These are phyloP conservation scores for Myriosclerotinia duriaeana DNA, from an alignment of 2,329 filamentous ascomycete species.

Conservation along the genomic window DNA sequence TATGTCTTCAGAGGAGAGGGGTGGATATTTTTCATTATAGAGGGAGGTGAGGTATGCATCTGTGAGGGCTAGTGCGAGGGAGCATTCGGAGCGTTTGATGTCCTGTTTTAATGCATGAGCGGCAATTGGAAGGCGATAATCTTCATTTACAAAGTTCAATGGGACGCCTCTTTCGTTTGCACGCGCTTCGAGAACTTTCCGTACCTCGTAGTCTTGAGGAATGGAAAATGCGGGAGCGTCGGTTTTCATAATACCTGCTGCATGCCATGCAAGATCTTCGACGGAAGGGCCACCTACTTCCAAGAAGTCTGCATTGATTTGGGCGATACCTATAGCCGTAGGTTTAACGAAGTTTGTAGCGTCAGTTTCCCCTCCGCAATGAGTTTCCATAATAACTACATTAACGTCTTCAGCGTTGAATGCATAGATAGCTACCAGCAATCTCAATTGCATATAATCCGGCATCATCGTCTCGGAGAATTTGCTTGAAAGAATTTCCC, in stretches of 20 bases:
- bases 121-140: too few relatives aligned
- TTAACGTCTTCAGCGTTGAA: slow-evolving; percentile 63
- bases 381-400: slow-evolving; percentile 62
- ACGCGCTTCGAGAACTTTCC: too few relatives aligned
- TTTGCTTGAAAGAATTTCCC: slow-evolving; percentile 30
- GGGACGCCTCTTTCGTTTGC: too few relatives aligned
- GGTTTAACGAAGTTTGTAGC: slow-evolving; percentile 40
- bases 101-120: too few relatives aligned
- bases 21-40: slow-evolving; percentile 26
- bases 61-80: too few relatives aligned
- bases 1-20: slow-evolving; percentile 59
- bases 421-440: slow-evolving; percentile 62
- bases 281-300: too few relatives aligned
- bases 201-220: too few relatives aligned
- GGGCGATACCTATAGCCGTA: slow-evolving; percentile 58
- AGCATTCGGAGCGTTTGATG: too few relatives aligned
- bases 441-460: slow-evolving; percentile 59
- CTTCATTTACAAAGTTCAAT: too few relatives aligned
- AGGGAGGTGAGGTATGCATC: slow-evolving; percentile 38
- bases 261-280: too few relatives aligned
- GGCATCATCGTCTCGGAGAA: slow-evolving; percentile 49
- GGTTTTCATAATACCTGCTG: too few relatives aligned
- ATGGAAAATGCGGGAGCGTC: too few relatives aligned
- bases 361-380: slow-evolving; percentile 57
- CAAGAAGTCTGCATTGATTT: slow-evolving; percentile 57